Evolutionary conservation across 495 filamentous ascomycete genomes (phyloP).

Genomic region (Trichoderma virens): DNA sequence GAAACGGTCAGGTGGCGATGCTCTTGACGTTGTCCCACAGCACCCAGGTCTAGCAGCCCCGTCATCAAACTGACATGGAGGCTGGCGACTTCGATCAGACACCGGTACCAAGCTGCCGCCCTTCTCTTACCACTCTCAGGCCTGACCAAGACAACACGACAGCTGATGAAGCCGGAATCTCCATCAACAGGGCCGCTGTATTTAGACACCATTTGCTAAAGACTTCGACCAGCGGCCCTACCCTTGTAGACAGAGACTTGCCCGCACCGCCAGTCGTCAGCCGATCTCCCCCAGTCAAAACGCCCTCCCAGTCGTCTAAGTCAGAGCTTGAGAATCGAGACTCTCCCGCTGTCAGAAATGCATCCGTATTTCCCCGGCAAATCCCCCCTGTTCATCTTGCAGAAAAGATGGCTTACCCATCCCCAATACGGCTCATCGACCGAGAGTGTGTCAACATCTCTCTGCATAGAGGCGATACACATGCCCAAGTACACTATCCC

Average conservation of each 20-base stretch:
- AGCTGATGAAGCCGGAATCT: background rate
- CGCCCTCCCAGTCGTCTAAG: background rate
- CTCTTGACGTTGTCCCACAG: background rate
- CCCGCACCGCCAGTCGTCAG: background rate
- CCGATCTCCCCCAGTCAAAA: background rate
- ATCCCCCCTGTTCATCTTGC: background rate
- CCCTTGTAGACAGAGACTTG: constrained; percentile 1
- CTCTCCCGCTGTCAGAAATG: background rate
- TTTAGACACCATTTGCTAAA: background rate
- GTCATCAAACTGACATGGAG: background rate
- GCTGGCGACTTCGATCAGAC: background rate
- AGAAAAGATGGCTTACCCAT: background rate
- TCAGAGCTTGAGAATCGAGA: background rate
- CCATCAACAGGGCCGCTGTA: background rate
- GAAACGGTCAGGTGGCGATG: background rate
- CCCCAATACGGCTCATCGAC: background rate
- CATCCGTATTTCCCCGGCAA: background rate
- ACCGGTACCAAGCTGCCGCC: background rate
- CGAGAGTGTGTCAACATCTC: background rate
- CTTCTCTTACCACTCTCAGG: background rate
- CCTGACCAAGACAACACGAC: background rate
- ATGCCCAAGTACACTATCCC: background rate
- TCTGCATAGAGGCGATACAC: background rate
- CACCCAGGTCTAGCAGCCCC: constrained; percentile 2
- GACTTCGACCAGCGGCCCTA: background rate